Base-by-base conservation (phyloP, 2,329 filamentous ascomycete genomes). In the Xylariaceae sp. region DNA sequence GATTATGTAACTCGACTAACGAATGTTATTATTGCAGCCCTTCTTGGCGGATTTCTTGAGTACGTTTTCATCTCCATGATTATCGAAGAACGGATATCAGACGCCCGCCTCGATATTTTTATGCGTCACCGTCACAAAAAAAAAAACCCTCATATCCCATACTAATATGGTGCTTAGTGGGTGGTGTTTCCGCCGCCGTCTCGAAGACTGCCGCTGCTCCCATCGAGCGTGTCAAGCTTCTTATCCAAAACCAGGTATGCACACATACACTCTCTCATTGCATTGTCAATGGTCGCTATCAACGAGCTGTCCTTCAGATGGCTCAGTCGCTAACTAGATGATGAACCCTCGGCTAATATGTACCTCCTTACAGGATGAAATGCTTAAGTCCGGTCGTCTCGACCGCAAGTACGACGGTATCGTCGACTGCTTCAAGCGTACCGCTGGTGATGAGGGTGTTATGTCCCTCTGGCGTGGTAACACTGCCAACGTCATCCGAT, bases 401-500 rank as follows among this genome's bases (percentile, higher is more conserved):
- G 89, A 94, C 83, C 86, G 85, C 77, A 94, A 92, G 77, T 98
- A 96, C 83, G 76, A 77, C 66, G 93, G 93, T 73, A 97, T 98
- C 71, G 67, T 56, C 53, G 93, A 98, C 73, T 97, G 93, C 83
- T 98, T 98, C 86, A 79, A 77, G 67, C 88, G 93, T 72, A 97
- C 93, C 70, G 82, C 81, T 58, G 83, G 84, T 67, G 80, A 87
- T 59, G 93, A 98, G 83, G 93, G 93, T 88, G 76, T 93, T 66
- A 85, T 93, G 74, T 85, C 92, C 59, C 83, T 98, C 67, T 98
- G 93, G 93, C 85, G 93, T 85, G 93, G 93, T 78, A 98, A 98
- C 89, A 98, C 93, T 72, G 93, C 93, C 89, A 98, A 98, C 86
- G 93, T 98, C 76, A 95, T 98, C 83, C 93, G 93, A 87, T 98